Conservation (phyloP, 2,329 filamentous ascomycete genomes). For the Pseudogymnoascus sp. region DNA sequence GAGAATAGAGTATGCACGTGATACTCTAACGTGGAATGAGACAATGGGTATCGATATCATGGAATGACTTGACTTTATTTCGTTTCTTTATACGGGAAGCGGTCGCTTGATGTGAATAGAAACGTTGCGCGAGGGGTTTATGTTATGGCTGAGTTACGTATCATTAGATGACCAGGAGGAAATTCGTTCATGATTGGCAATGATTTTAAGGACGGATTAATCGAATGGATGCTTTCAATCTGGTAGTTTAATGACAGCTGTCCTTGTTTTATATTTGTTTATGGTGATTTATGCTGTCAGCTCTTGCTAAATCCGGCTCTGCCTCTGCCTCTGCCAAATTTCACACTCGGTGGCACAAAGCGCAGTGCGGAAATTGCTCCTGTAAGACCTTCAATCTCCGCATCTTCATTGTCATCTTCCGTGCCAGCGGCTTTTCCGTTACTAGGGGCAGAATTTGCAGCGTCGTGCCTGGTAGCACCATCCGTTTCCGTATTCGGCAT, state of each 20-base stretch:
- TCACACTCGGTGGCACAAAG: slow-evolving; percentile 60
- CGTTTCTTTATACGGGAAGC: slow-evolving; percentile 8
- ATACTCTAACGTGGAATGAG: slow-evolving; percentile 7
- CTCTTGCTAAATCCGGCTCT: slow-evolving; percentile 24
- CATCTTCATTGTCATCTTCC: slow-evolving; percentile 15
- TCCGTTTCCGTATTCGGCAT: slow-evolving; percentile 9
- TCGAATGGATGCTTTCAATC: slow-evolving; percentile 2
- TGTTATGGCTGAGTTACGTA: slow-evolving; percentile 8
- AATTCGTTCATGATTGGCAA: slow-evolving; percentile 5
- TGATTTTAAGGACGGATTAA: slow-evolving; percentile 6
- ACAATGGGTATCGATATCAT: slow-evolving; percentile 7
- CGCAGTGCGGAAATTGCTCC: slow-evolving; percentile 63
- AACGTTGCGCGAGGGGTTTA: slow-evolving; percentile 5
- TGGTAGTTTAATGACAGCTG: slow-evolving; percentile 4
- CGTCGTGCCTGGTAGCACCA: slow-evolving; percentile 17
- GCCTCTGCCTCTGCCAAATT: slow-evolving; percentile 43
- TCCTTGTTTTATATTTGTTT: slow-evolving; percentile 2
- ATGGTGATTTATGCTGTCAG: slow-evolving; percentile 9
- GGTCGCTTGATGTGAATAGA: slow-evolving; percentile 8
- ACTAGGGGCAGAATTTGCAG: slow-evolving; percentile 15
- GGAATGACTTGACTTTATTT: slow-evolving; percentile 8
- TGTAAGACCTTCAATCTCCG: slow-evolving; percentile 54
- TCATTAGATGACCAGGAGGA: slow-evolving; percentile 8
- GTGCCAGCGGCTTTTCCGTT: slow-evolving; percentile 17
- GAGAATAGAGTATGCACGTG: slow-evolving; percentile 1